Conservation (phyloP, 768 basidiomycete species). For the Pleurotus salmoneostramineus region DNA sequence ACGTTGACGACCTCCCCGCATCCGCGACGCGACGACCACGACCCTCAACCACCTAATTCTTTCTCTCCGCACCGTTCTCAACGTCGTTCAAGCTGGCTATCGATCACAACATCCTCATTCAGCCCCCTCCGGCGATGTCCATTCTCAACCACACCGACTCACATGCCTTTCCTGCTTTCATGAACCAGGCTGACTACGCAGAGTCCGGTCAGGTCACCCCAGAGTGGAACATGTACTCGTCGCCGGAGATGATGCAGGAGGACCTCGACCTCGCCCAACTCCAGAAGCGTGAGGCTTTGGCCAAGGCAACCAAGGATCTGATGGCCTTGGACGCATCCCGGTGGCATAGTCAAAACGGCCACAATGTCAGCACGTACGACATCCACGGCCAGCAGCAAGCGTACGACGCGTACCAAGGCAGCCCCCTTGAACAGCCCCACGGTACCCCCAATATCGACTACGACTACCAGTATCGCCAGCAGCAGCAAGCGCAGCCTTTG, state of each 20-base stretch:
- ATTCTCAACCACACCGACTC: constrained; percentile 66
- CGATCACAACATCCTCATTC: constrained; percentile 8
- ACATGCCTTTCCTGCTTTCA: constrained; percentile 65
- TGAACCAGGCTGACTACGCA: constrained; percentile 47
- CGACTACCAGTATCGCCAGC: constrained; percentile 19
- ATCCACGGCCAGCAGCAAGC: constrained; percentile 10
- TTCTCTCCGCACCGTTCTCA: background rate
- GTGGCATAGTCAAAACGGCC: constrained; percentile 25
- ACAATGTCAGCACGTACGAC: constrained; percentile 15
- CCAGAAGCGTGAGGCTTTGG: constrained; percentile 49
- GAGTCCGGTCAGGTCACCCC: constrained; percentile 31
- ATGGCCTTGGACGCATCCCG: constrained; percentile 61
- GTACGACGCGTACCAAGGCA: constrained; percentile 14
- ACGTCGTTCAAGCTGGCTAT: constrained; percentile 8
- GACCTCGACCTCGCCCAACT: constrained; percentile 44
- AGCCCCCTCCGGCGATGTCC: constrained; percentile 36
- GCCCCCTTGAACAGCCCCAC: constrained; percentile 7
- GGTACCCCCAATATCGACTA: constrained; percentile 13
- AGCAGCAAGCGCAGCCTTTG: constrained; percentile 12
- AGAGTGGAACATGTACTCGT: constrained; percentile 45
- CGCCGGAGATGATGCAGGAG: constrained; percentile 35
- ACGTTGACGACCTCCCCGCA: background rate
- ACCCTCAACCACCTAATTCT: background rate
- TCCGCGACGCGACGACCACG: background rate
- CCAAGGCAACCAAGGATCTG: constrained; percentile 80